Conservation (phyloP, 2,329 filamentous ascomycete species). For the Botrytis paeoniae region DNA sequence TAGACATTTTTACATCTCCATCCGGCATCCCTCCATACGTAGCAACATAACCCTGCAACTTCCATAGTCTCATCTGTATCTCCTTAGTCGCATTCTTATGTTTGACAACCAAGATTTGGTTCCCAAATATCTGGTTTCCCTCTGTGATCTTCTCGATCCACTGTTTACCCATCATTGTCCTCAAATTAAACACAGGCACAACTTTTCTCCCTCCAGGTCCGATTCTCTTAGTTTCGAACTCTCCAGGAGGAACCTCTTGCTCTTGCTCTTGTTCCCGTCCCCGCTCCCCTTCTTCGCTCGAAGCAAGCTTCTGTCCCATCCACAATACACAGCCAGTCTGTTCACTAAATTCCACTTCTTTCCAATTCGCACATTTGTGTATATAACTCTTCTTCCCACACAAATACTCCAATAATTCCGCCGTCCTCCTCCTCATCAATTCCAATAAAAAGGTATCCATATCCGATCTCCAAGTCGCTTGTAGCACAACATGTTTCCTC, state of each 20-base stretch:
- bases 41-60: slow-evolving; percentile 53
- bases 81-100: slow-evolving; percentile 45
- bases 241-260: slow-evolving; percentile 32
- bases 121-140: slow-evolving; percentile 36
- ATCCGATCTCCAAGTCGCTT: slow-evolving; percentile 47
- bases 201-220: slow-evolving; percentile 26
- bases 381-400: slow-evolving; percentile 42
- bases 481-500: slow-evolving; percentile 17
- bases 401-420: slow-evolving; percentile 47
- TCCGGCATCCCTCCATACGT: slow-evolving; percentile 11
- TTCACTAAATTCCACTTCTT: slow-evolving; percentile 42
- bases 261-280: slow-evolving; percentile 21
- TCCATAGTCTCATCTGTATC: slow-evolving; percentile 54
- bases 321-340: slow-evolving; percentile 33
- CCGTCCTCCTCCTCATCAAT: slow-evolving; percentile 48
- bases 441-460: slow-evolving; percentile 54
- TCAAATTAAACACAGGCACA: slow-evolving; percentile 53
- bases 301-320: slow-evolving; percentile 23
- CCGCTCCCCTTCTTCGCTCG: neutral
- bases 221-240: slow-evolving; percentile 48
- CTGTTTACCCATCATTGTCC: slow-evolving; percentile 49
- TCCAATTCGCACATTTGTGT: slow-evolving; percentile 45
- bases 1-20: neutral
- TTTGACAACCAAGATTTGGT: slow-evolving; percentile 39
- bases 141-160: slow-evolving; percentile 43